A percentile compares a stretch with the other conserved stretches of the same genome.
These are phyloP conservation scores for Styphnolobium japonicum DNA, from an alignment of 306 rosid genomes.

Conservation along the genomic window DNA sequence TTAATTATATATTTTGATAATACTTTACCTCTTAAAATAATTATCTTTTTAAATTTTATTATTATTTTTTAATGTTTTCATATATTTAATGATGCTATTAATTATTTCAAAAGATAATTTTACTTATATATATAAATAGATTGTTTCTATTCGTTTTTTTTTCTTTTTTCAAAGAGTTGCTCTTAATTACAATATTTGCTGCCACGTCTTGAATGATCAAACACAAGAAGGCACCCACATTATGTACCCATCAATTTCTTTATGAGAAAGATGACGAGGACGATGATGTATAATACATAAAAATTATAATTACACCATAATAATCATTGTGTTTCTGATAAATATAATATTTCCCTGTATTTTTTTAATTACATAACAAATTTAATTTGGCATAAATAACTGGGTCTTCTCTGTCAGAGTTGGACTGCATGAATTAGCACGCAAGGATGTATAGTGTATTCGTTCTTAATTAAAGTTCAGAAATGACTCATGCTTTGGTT, in stretches of 20 bases:
- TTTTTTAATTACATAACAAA: neutral
- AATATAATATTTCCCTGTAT: neutral
- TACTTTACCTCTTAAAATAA: too few species aligned
- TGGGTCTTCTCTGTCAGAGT: conserved; percentile 14
- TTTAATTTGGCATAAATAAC: neutral
- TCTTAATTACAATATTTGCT: too few species aligned
- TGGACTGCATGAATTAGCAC: neutral
- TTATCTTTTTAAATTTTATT: too few species aligned
- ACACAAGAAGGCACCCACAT: neutral
- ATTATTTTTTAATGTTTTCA: too few species aligned
- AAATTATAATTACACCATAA: neutral
- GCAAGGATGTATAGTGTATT: neutral
- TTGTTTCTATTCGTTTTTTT: too few species aligned
- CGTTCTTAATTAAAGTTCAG: neutral
- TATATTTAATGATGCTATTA: too few species aligned
- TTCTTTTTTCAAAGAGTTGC: too few species aligned
- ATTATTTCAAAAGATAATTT: too few species aligned
- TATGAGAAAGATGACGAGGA: neutral
- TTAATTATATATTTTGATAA: too few species aligned
- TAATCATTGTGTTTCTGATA: neutral
- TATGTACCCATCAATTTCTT: neutral
- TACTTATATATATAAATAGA: too few species aligned
- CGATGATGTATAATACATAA: neutral
- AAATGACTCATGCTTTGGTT: neutral
- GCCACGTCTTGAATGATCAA: too few species aligned